Percentiles rank a stretch among this genome's conserved stretches.
These are phyloP conservation scores for Candida anglica DNA, from an alignment of 805 yeast genomes.

Conservation along the genomic window DNA sequence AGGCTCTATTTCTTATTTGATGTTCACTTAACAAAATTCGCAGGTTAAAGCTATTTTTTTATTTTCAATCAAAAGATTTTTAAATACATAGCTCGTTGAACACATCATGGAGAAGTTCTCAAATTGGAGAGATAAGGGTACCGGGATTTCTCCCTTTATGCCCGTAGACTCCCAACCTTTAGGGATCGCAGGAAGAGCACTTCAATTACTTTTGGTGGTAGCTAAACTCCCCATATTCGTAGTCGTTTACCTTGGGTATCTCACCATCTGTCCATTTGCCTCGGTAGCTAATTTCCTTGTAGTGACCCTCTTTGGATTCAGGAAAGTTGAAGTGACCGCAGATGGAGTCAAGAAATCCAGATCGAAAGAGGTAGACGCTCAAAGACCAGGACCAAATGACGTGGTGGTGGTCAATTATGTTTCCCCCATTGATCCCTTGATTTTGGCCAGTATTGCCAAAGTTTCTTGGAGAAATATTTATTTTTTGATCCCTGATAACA, in stretches of 20 bases:
- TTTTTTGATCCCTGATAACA: conserved; percentile 34
- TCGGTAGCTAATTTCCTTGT: conserved; percentile 17
- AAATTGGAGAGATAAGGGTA: conserved; percentile 82
- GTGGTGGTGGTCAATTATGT: conserved; percentile 53
- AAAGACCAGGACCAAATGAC: conserved; percentile 42
- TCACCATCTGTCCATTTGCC: conserved; percentile 13
- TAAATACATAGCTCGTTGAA: too few relatives aligned
- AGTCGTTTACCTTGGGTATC: conserved; percentile 9
- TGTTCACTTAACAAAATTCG: too few relatives aligned
- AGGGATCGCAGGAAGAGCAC: conserved; percentile 4
- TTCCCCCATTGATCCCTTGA: conserved; percentile 54
- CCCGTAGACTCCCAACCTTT: conserved; percentile 40
- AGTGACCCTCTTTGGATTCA: conserved; percentile 30
- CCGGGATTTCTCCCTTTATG: conserved; percentile 89
- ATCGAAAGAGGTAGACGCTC: conserved; percentile 19
- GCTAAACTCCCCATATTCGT: conserved; percentile 24
- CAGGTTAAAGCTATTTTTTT: too few relatives aligned
- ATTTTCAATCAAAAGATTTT: too few relatives aligned
- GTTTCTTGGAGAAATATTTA: conserved; percentile 17
- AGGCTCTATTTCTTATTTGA: too few relatives aligned
- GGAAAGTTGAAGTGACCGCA: conserved; percentile 33
- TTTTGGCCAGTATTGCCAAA: conserved; percentile 27
- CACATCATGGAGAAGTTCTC: conserved; percentile 79
- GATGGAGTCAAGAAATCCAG: conserved; percentile 50
- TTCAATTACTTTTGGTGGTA: conserved; percentile 17